Evolutionary conservation across 768 basidiomycete species (phyloP).

Genomic region (Tubosaeta sp.): DNA sequence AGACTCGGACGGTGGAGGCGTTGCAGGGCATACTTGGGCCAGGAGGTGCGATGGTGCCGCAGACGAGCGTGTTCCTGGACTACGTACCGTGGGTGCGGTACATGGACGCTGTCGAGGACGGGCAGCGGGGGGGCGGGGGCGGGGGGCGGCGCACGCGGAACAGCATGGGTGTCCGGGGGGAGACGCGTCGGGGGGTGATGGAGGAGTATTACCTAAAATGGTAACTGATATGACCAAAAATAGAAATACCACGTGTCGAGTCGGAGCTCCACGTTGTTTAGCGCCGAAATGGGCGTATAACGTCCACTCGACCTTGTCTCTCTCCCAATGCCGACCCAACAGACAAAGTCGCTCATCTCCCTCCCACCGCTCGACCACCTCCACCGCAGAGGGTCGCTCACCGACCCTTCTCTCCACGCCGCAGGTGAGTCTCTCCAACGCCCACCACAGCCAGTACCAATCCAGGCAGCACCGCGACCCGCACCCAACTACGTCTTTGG

Average conservation of each 20-base stretch:
- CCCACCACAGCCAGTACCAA: slow-evolving; percentile 14
- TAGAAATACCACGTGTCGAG: slow-evolving; percentile 25
- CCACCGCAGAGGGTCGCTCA: slow-evolving; percentile 79
- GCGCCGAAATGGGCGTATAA: slow-evolving; percentile 10
- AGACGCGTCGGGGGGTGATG: slow-evolving; percentile 33
- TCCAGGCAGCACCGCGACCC: slow-evolving; percentile 48
- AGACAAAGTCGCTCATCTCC: slow-evolving; percentile 46
- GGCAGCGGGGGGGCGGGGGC: slow-evolving; percentile 18
- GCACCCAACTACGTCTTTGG: slow-evolving; percentile 69
- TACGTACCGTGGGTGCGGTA: slow-evolving; percentile 64
- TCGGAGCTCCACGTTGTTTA: background rate
- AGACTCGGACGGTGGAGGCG: slow-evolving; percentile 39
- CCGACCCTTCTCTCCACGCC: slow-evolving; percentile 76
- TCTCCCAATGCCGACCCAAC: slow-evolving; percentile 12
- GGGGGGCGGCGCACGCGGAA: slow-evolving; percentile 54
- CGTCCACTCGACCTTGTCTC: background rate
- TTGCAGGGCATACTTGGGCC: slow-evolving; percentile 47
- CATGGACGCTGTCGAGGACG: slow-evolving; percentile 67
- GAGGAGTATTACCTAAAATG: background rate
- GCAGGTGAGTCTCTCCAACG: slow-evolving; percentile 21
- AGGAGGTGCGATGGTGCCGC: background rate
- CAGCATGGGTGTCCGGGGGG: slow-evolving; percentile 41
- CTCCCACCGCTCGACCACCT: slow-evolving; percentile 75
- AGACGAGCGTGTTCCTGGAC: slow-evolving; percentile 50
- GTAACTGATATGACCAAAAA: background rate